phyloP scores from a whole-genome alignment of 2,329 filamentous ascomycete genomes.

The Cladosporium phlei region DNA sequence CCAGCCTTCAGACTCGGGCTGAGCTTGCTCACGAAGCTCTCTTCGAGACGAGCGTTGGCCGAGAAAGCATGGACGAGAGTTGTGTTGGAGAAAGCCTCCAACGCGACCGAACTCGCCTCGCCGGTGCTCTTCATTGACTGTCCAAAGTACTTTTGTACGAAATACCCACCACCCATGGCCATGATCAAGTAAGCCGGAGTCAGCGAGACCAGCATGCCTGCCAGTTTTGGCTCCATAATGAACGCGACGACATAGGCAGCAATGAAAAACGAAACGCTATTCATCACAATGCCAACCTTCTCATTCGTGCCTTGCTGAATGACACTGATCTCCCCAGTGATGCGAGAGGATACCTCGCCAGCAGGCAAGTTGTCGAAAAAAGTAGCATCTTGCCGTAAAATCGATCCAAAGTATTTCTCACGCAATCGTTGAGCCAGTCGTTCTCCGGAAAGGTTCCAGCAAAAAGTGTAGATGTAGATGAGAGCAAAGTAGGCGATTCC shows the following conservation, averaged over 20 bases:
- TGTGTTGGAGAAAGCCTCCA: conserved; percentile 52
- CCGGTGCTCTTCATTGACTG: conserved; percentile 51
- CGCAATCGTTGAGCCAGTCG: conserved; percentile 60
- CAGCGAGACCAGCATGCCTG: conserved; percentile 60
- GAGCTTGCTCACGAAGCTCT: conserved; percentile 42
- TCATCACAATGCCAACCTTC: conserved; percentile 34
- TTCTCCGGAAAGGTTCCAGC: conserved; percentile 61
- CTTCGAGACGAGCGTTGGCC: conserved; percentile 39
- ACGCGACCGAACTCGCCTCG: conserved; percentile 42
- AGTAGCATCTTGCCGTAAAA: conserved; percentile 58
- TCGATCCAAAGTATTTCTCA: conserved; percentile 54
- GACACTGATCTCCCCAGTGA: conserved; percentile 62
- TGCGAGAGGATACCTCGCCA: conserved; percentile 61
- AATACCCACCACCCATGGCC: conserved; percentile 52
- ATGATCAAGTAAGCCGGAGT: conserved; percentile 60
- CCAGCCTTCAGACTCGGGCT: conserved; percentile 40
- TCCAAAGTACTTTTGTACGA: conserved; percentile 48
- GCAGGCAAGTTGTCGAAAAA: conserved; percentile 62
- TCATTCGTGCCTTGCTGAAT: conserved; percentile 40
- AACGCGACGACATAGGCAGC: conserved; percentile 39
- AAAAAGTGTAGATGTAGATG: conserved; percentile 61
- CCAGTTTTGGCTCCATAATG: conserved; percentile 46
- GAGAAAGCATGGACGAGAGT: conserved; percentile 41
- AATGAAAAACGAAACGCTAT: conserved; percentile 36
- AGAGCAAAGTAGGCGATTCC: conserved; percentile 58